A percentile compares a stretch with the other conserved stretches of the same genome.
Conservation (phyloP, 192 early-diverging fungal species). For the Podochytrium sp. region DNA sequence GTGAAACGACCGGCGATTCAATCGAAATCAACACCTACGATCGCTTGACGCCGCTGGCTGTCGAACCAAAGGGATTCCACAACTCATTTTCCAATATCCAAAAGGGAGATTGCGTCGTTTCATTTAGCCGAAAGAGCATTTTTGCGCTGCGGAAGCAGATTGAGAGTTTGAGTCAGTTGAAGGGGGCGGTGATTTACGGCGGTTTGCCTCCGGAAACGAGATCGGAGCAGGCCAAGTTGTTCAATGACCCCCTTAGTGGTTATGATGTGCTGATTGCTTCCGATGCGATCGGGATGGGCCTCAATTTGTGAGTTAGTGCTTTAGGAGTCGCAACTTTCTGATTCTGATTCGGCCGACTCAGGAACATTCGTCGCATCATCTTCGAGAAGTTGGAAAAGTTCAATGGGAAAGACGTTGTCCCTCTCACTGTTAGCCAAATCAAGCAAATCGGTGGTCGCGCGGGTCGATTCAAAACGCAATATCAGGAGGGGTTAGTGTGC, state of each 20-base stretch:
- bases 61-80: slow-evolving; percentile 59
- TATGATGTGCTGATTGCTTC: slow-evolving; percentile 90
- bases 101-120: slow-evolving; percentile 87
- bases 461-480: slow-evolving; percentile 79
- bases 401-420: slow-evolving; percentile 61
- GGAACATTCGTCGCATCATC: slow-evolving; percentile 87
- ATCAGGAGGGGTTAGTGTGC: slow-evolving; percentile 70
- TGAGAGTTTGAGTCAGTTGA: slow-evolving; percentile 71
- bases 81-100: slow-evolving; percentile 61
- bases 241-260: slow-evolving; percentile 80
- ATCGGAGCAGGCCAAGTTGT: slow-evolving; percentile 82
- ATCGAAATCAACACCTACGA: slow-evolving; percentile 78
- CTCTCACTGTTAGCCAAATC: slow-evolving; percentile 74
- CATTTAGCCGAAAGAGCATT: slow-evolving; percentile 82
- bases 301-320: slow-evolving; percentile 82
- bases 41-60: slow-evolving; percentile 70
- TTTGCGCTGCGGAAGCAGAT: slow-evolving; percentile 79
- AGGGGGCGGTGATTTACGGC: slow-evolving; percentile 92
- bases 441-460: slow-evolving; percentile 96
- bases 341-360: slow-evolving; percentile 30
- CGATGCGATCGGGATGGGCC: slow-evolving; percentile 97
- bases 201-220: slow-evolving; percentile 90
- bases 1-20: slow-evolving; percentile 72
- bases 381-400: slow-evolving; percentile 82
- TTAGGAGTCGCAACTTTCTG: too few species aligned